phyloP scores from a whole-genome alignment of 768 basidiomycete species.

The Pleurotus tuoliensis region DNA sequence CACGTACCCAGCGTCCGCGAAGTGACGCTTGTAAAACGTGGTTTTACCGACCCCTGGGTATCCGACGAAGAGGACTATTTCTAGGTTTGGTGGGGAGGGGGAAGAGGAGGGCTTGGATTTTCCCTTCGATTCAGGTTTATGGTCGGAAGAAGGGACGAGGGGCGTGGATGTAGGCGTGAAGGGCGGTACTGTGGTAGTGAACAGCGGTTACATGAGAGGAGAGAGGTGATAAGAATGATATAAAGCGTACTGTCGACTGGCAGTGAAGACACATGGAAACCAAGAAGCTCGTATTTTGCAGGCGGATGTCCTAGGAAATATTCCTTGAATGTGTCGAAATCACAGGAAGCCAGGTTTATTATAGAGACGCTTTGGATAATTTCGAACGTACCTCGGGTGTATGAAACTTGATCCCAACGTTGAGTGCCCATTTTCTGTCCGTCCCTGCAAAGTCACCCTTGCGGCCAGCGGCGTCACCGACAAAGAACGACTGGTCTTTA shows the following conservation, averaged over 20 bases:
- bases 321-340: slow-evolving; percentile 48
- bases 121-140: background rate
- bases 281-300: slow-evolving; percentile 49
- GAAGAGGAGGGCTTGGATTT: background rate
- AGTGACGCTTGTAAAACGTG: slow-evolving; percentile 69
- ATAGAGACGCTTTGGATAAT: too few relatives aligned
- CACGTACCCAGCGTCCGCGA: slow-evolving; percentile 61
- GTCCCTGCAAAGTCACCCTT: slow-evolving; percentile 71
- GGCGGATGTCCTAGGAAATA: slow-evolving; percentile 61
- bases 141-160: slow-evolving; percentile 34
- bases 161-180: slow-evolving; percentile 48
- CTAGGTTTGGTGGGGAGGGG: slow-evolving; percentile 12
- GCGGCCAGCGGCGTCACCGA: slow-evolving; percentile 90
- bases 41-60: slow-evolving; percentile 74
- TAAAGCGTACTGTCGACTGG: background rate
- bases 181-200: slow-evolving; percentile 37
- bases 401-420: slow-evolving; percentile 66
- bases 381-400: slow-evolving; percentile 73
- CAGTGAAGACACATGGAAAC: slow-evolving; percentile 59
- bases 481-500: slow-evolving; percentile 62
- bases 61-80: slow-evolving; percentile 49
- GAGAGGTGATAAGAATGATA: slow-evolving; percentile 1
- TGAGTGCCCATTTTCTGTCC: slow-evolving; percentile 84
- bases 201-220: slow-evolving; percentile 2
- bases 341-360: background rate